A percentile compares a stretch with the other conserved stretches of the same genome.
These are phyloP conservation scores for Fragosphaeria purpurea DNA, from an alignment of 2,329 filamentous ascomycete genomes.

Conservation along the genomic window DNA sequence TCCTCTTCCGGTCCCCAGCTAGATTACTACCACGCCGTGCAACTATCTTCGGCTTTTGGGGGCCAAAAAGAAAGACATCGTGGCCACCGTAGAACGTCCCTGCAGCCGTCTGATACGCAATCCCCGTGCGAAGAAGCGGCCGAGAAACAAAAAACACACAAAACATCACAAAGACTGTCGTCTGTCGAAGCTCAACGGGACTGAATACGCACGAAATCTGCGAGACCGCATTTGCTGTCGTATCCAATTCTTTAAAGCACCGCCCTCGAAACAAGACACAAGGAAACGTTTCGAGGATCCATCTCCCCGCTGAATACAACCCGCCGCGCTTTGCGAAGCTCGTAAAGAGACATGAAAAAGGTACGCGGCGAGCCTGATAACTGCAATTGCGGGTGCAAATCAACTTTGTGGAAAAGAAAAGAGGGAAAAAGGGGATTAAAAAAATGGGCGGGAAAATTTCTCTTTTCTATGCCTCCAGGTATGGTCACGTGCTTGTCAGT, in stretches of 20 bases:
- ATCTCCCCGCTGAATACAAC: constrained; percentile 53
- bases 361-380: constrained; percentile 39
- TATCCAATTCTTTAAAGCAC: constrained; percentile 57
- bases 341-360: constrained; percentile 23
- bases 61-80: too few species aligned
- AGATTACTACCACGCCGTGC: too few species aligned
- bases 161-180: not conserved
- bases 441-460: not conserved
- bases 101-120: too few species aligned
- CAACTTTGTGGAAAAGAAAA: constrained; percentile 42
- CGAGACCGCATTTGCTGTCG: constrained; percentile 23
- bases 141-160: too few species aligned
- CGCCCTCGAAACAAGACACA: constrained; percentile 19
- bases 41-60: too few species aligned
- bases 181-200: constrained; percentile 54
- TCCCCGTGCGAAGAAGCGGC: too few species aligned
- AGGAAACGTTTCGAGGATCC: constrained; percentile 22
- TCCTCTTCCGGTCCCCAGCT: too few species aligned
- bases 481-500: too few species aligned
- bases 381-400: constrained; percentile 41
- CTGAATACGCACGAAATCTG: constrained; percentile 38
- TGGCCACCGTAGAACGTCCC: too few species aligned
- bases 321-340: constrained; percentile 26
- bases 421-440: constrained; percentile 22
- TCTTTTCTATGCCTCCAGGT: too few species aligned